Conservation (phyloP, 257 asterid genomes). For the Nemophila menziesii region DNA sequence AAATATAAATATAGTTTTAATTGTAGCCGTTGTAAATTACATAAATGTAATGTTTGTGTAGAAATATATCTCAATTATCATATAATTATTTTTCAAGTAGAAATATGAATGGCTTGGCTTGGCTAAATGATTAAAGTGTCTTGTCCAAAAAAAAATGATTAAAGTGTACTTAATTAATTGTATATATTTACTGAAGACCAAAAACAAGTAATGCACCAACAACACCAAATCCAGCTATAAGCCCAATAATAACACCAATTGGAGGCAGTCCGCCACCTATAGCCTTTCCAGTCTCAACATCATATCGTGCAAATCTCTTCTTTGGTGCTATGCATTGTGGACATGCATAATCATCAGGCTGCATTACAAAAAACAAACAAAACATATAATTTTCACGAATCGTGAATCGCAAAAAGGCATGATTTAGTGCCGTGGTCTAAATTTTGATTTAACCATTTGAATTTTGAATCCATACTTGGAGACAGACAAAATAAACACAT, state of each 20-base stretch:
- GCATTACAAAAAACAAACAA: conserved; percentile 7
- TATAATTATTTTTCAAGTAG: too few species aligned
- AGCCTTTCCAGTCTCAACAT: conserved; percentile 72
- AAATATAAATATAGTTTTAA: too few species aligned
- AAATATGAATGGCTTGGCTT: too few species aligned
- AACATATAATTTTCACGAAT: not conserved
- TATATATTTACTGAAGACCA: conserved; percentile 83
- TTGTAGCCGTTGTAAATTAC: too few species aligned
- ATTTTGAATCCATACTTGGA: too few species aligned
- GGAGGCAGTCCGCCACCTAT: conserved; percentile 89
- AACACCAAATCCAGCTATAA: conserved; percentile 71
- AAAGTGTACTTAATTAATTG: not conserved
- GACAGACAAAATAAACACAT: too few species aligned
- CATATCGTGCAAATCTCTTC: conserved; percentile 88
- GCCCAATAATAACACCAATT: conserved; percentile 79
- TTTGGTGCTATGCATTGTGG: conserved; percentile 94
- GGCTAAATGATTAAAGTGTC: too few species aligned
- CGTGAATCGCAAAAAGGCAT: too few species aligned
- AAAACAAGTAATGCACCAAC: conserved; percentile 75
- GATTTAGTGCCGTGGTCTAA: too few species aligned
- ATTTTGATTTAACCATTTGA: too few species aligned
- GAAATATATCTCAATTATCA: too few species aligned
- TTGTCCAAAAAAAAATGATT: not conserved
- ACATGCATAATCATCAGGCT: conserved; percentile 80
- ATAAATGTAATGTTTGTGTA: too few species aligned